phyloP scores from a whole-genome alignment of 1,284 basidiomycete species.

The Trametes polyzona region DNA sequence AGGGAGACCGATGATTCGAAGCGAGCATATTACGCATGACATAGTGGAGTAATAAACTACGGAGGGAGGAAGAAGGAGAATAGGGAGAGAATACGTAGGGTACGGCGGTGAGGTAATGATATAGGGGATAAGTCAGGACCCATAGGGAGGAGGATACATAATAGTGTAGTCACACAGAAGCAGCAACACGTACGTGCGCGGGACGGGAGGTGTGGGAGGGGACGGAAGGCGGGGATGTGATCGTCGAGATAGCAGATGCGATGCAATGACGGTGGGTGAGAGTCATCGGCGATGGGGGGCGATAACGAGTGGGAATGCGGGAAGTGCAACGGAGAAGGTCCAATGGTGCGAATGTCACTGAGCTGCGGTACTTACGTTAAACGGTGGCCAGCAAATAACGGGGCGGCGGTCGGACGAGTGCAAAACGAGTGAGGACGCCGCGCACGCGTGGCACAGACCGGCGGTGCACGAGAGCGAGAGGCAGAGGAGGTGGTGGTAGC shows the following conservation, averaged over 20 bases:
- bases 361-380: conserved; percentile 23
- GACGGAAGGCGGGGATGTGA: conserved; percentile 7
- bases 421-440: conserved; percentile 11
- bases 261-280: conserved; percentile 19
- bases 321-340: conserved; percentile 21
- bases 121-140: conserved; percentile 27
- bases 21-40: conserved; percentile 6
- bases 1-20: background rate
- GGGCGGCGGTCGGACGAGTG: conserved; percentile 6
- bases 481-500: background rate
- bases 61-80: conserved; percentile 7
- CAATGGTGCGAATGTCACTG: conserved; percentile 17
- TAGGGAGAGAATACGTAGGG: conserved; percentile 12
- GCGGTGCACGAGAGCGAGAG: conserved; percentile 5
- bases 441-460: background rate
- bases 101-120: conserved; percentile 24
- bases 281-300: conserved; percentile 22
- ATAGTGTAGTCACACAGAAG: conserved; percentile 19
- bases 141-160: conserved; percentile 23
- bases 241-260: conserved; percentile 18
- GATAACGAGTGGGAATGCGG: conserved; percentile 17
- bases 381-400: conserved; percentile 12
- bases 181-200: conserved; percentile 17
- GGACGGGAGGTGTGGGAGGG: conserved; percentile 12
- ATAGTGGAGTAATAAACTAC: conserved; percentile 18